Evolutionary conservation across 345 rosid genomes (phyloP).

Genomic region (Sisymbrium altissimum): DNA sequence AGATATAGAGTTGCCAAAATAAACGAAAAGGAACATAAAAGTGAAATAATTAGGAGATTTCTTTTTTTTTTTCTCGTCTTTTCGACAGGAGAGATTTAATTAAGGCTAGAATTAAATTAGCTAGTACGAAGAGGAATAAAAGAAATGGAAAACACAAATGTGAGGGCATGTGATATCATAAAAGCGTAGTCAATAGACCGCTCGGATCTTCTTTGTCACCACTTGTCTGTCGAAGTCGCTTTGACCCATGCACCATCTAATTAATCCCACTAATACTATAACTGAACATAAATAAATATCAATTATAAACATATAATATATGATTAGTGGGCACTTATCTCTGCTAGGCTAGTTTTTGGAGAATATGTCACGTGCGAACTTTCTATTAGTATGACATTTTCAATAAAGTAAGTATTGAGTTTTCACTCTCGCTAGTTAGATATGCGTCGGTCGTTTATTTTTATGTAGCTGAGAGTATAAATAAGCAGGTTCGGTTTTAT

Average conservation of each 20-base stretch:
- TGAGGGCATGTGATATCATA: constrained; percentile 61
- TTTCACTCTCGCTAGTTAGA: background rate
- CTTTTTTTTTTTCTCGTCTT: background rate
- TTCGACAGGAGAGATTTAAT: background rate
- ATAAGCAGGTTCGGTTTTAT: background rate
- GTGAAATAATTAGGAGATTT: constrained; percentile 3
- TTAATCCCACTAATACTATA: constrained; percentile 17
- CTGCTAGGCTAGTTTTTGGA: constrained; percentile 20
- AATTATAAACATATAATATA: background rate
- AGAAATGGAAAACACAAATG: constrained; percentile 8
- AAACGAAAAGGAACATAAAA: constrained; percentile 1
- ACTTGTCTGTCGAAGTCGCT: constrained; percentile 28
- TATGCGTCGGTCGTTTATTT: background rate
- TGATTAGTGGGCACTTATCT: constrained; percentile 11
- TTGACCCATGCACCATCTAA: constrained; percentile 38
- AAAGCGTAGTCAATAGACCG: constrained; percentile 51
- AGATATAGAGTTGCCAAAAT: constrained; percentile 5
- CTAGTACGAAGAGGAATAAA: constrained; percentile 11
- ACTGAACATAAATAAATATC: background rate
- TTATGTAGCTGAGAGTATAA: background rate
- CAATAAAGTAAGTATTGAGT: background rate
- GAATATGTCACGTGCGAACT: constrained; percentile 26
- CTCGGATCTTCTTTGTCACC: constrained; percentile 32
- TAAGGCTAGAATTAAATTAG: constrained; percentile 23
- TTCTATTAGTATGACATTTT: background rate